These are phyloP conservation scores for Lactarius hatsudake DNA, from an alignment of 768 basidiomycete species.

Conservation along the genomic window DNA sequence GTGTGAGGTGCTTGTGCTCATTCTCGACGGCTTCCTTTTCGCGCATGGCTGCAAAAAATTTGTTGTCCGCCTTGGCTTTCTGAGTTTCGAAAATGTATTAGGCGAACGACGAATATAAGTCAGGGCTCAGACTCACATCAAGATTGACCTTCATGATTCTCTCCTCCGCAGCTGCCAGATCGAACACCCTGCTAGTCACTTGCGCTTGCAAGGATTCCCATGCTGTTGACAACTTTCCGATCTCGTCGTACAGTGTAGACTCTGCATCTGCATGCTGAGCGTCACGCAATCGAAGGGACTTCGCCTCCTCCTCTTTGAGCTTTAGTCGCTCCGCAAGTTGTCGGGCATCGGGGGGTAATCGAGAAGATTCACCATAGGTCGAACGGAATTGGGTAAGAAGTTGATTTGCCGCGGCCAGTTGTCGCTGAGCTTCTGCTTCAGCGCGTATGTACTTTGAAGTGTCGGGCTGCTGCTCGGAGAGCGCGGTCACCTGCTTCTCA, in stretches of 20 bases:
- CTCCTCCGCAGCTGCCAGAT: conserved; percentile 73
- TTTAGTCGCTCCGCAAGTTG: conserved; percentile 54
- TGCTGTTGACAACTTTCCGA: conserved; percentile 80
- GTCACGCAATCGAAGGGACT: conserved; percentile 57
- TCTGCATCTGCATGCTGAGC: conserved; percentile 69
- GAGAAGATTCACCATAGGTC: conserved; percentile 53
- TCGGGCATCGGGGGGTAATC: conserved; percentile 48
- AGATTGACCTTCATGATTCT: conserved; percentile 57
- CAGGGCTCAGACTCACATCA: conserved; percentile 53
- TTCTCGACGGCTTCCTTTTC: conserved; percentile 79
- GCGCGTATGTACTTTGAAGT: conserved; percentile 46
- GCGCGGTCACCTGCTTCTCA: conserved; percentile 46
- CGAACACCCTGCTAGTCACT: conserved; percentile 80
- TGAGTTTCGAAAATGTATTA: conserved; percentile 35
- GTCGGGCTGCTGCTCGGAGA: conserved; percentile 53
- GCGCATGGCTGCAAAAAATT: conserved; percentile 87
- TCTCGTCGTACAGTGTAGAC: conserved; percentile 73
- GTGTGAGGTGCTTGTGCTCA: conserved; percentile 63
- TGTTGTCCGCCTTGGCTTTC: conserved; percentile 97
- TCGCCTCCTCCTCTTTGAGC: conserved; percentile 66
- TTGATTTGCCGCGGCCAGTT: conserved; percentile 43
- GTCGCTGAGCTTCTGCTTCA: conserved; percentile 50
- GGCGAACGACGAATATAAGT: not conserved
- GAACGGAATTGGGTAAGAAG: conserved; percentile 61
- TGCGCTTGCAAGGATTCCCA: conserved; percentile 85